Evolutionary conservation across 805 yeast species (phyloP).

Genomic region (Candida pseudoglaebosa): DNA sequence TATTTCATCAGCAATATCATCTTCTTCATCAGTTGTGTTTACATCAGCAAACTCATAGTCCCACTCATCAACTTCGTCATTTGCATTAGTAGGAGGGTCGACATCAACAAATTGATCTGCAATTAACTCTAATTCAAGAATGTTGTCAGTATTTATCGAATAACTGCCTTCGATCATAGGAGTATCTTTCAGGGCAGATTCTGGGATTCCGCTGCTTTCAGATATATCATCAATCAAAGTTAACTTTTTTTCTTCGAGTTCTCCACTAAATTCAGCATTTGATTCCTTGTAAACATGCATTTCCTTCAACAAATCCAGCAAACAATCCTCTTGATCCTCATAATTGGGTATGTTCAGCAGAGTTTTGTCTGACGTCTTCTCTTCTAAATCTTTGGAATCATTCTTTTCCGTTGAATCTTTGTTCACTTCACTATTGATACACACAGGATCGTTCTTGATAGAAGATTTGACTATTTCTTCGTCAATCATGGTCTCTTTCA

Average conservation of each 20-base stretch:
- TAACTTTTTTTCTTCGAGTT: neutral
- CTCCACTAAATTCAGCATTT: neutral
- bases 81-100: conserved; percentile 18
- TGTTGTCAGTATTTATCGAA: conserved; percentile 28
- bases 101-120: conserved; percentile 44
- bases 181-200: too few relatives aligned
- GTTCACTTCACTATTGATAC: neutral
- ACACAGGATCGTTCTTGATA: neutral
- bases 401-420: neutral
- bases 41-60: conserved; percentile 34
- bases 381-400: neutral
- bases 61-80: conserved; percentile 26
- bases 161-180: neutral
- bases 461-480: too few relatives aligned
- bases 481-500: conserved; percentile 8
- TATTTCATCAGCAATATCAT: conserved; percentile 25
- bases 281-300: neutral
- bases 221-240: neutral
- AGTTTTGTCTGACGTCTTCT: neutral
- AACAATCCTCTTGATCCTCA: too few relatives aligned
- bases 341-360: too few relatives aligned
- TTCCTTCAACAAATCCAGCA: neutral
- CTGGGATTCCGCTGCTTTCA: neutral
- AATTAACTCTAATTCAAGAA: conserved; percentile 50
- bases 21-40: conserved; percentile 16